phyloP scores from a whole-genome alignment of 2,329 filamentous ascomycete genomes.

The Exophiala mesophila region DNA sequence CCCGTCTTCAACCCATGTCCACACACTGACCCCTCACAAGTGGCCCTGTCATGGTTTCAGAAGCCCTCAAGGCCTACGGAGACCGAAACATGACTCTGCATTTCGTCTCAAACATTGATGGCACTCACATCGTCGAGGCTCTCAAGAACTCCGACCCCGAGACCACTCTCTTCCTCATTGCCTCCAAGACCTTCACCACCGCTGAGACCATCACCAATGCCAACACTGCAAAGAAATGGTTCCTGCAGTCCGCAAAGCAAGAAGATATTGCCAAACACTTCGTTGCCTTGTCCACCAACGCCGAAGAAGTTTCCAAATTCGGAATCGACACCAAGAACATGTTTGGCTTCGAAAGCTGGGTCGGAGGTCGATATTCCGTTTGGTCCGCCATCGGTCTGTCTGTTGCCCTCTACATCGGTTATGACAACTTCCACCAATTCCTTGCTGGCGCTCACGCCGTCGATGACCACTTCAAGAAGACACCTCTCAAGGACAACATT shows the following conservation, averaged over 20 bases:
- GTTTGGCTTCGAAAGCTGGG: conserved; percentile 99
- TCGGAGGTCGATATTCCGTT: conserved; percentile 95
- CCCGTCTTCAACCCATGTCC: neutral
- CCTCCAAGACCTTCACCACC: conserved; percentile 99
- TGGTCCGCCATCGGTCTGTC: conserved; percentile 98
- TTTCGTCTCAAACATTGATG: conserved; percentile 99
- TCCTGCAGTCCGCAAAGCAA: conserved; percentile 80
- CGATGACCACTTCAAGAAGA: conserved; percentile 95
- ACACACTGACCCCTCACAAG: conserved; percentile 44
- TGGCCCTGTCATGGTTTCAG: conserved; percentile 97
- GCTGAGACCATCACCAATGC: conserved; percentile 96
- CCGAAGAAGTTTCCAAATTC: conserved; percentile 92
- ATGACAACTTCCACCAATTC: conserved; percentile 96
- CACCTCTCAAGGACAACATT: conserved; percentile 91
- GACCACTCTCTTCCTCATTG: conserved; percentile 97
- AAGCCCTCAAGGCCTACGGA: conserved; percentile 92
- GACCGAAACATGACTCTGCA: conserved; percentile 81
- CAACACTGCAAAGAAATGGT: conserved; percentile 95
- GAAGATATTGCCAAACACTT: conserved; percentile 92
- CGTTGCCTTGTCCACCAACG: conserved; percentile 94
- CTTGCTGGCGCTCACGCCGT: conserved; percentile 90
- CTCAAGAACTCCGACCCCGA: conserved; percentile 85
- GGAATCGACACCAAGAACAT: conserved; percentile 99
- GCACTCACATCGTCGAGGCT: conserved; percentile 94
- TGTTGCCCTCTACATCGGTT: conserved; percentile 91